Evolutionary conservation across 495 filamentous ascomycete genomes (phyloP), one percentile per base, ranked within the genome.

Genomic region (Penicillium desertorum): DNA sequence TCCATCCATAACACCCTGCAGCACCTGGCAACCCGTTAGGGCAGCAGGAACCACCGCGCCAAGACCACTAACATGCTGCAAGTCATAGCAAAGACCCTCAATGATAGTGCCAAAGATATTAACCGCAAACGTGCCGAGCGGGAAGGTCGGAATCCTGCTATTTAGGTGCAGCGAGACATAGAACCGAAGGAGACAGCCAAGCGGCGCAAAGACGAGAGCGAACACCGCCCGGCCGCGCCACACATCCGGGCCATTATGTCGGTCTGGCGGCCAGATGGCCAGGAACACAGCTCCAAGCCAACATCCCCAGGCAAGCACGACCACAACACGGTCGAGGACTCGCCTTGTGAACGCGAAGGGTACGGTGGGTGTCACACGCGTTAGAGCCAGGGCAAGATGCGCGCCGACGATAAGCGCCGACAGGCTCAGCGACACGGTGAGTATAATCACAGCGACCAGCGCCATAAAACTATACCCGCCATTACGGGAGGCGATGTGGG

Each of bases 1-100:
- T 47, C 93, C 93, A 76, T 97, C 92, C 74, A 87, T 81, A 23
- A 96, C 74, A 6, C 92, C 92, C 66, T 90, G 86, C 61, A 96
- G 68, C 3, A 96, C 84, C 77, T 92, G 89, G 65, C 91, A 94
- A 25, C 85, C 84, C 34, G 83, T 80, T 68, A 66, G 59, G 27
- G 63, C 60, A 48, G 58, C 49, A 32, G 65, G 59, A 34, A 62
- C 42, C 42, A 37, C 59, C 22, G 64, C 64, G 0, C 66, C 66
- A 12, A 69, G 55, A 2, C 62, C 66, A 44, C 41, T 19, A 2
- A 69, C 72, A 66, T 88, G 89, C 69, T 90, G 88, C 50, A 92
- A 69, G 65, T 91, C 88, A 72, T 79, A 91, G 29, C 84, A 83
- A 76, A 92, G 81, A 0, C 83, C 85, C 49, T 82, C 66, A 9